Conservation (phyloP, 306 rosid species). For the Quercus cerris region DNA sequence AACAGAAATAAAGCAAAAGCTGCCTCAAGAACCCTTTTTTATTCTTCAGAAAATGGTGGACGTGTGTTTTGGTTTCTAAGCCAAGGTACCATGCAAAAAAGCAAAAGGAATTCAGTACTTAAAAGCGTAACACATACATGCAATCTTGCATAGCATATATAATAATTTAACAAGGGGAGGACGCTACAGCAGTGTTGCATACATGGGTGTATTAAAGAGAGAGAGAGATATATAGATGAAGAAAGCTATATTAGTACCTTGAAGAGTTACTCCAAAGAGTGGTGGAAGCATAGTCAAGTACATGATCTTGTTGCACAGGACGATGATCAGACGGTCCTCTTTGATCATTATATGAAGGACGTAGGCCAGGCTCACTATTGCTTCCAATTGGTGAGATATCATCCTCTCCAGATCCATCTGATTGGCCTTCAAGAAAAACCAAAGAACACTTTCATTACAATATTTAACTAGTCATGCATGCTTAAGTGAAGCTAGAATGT, state of each 20-base stretch:
- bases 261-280: conserved; percentile 88
- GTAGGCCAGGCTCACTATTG: conserved; percentile 21
- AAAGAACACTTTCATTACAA: background rate
- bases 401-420: conserved; percentile 93
- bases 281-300: conserved; percentile 41
- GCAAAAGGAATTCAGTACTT: conserved; percentile 32
- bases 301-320: conserved; percentile 41
- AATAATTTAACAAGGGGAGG: background rate
- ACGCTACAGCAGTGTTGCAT: background rate
- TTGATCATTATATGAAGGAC: conserved; percentile 52
- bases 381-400: conserved; percentile 53
- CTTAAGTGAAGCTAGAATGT: background rate
- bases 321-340: conserved; percentile 51
- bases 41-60: conserved; percentile 48
- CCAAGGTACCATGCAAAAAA: conserved; percentile 55
- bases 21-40: conserved; percentile 62
- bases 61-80: conserved; percentile 49
- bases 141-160: conserved; percentile 14
- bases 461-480: conserved; percentile 4
- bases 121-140: background rate
- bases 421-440: conserved; percentile 47
- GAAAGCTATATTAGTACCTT: conserved; percentile 38
- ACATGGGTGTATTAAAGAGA: background rate
- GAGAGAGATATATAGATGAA: background rate
- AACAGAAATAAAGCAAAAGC: conserved; percentile 63